Evolutionary conservation across 116 monocot genomes (phyloP).

Genomic region (Papilionanthe hybrid): DNA sequence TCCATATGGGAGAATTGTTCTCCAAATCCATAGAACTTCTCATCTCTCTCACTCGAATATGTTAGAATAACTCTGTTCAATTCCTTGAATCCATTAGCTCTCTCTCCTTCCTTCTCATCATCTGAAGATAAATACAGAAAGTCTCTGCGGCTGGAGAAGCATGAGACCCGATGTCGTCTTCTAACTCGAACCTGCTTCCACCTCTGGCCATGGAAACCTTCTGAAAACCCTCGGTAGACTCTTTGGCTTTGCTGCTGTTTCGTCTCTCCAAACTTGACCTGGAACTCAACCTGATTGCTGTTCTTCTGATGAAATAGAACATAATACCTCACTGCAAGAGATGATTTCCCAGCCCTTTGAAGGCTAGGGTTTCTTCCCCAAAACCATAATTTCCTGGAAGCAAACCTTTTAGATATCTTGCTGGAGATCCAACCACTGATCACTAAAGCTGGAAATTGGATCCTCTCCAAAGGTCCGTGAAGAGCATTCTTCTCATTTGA

Average conservation of each 20-base stretch:
- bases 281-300: conserved; percentile 43
- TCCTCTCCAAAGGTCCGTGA: conserved; percentile 1
- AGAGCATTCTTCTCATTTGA: no score
- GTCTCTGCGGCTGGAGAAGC: conserved; percentile 13
- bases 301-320: conserved; percentile 57
- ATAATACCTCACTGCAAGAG: conserved; percentile 38
- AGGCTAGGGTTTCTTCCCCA: conserved; percentile 2
- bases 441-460: conserved; percentile 28
- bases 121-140: conserved; percentile 15
- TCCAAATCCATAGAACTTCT: conserved; percentile 80
- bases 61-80: conserved; percentile 63
- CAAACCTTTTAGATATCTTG: conserved; percentile 12
- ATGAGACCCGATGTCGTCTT: background rate
- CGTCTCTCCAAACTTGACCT: conserved; percentile 41
- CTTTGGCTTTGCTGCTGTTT: conserved; percentile 13
- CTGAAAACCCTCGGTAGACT: background rate
- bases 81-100: conserved; percentile 9
- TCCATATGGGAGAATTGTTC: conserved; percentile 81
- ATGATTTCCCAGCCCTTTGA: conserved; percentile 1
- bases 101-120: conserved; percentile 20
- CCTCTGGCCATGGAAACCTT: conserved; percentile 5
- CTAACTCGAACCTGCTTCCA: conserved; percentile 14
- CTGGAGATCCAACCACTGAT: conserved; percentile 38
- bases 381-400: background rate
- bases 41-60: conserved; percentile 51